These are phyloP conservation scores for Termitomyces sp. DNA, from an alignment of 1,284 basidiomycete genomes.

Conservation along the genomic window DNA sequence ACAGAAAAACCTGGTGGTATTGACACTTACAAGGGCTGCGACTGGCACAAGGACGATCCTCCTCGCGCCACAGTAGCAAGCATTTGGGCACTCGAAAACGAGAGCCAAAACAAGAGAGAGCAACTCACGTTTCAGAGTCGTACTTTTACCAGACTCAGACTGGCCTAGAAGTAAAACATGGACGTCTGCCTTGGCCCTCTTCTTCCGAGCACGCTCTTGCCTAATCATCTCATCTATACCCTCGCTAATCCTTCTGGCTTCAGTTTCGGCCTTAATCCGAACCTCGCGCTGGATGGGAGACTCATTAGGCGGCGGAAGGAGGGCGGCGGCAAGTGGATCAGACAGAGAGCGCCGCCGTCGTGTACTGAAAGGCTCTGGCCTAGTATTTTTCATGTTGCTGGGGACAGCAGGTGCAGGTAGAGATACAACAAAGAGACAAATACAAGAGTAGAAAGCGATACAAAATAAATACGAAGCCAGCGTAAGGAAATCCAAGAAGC, in stretches of 20 bases:
- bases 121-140: conserved; percentile 76
- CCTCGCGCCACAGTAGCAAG: neutral
- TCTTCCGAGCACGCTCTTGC: conserved; percentile 53
- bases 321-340: conserved; percentile 63
- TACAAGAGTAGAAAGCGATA: conserved; percentile 16
- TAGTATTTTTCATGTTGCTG: conserved; percentile 31
- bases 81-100: neutral
- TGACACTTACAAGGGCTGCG: conserved; percentile 13
- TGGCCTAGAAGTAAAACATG: conserved; percentile 76
- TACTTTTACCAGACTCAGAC: conserved; percentile 79
- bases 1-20: conserved; percentile 9
- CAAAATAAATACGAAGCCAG: conserved; percentile 25
- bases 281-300: conserved; percentile 55
- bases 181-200: conserved; percentile 56
- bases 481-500: conserved; percentile 25
- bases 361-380: conserved; percentile 22
- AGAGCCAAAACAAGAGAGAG: neutral
- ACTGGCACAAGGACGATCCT: neutral
- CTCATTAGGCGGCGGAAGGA: conserved; percentile 68
- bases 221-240: conserved; percentile 73
- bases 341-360: conserved; percentile 45
- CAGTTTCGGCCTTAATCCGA: conserved; percentile 57
- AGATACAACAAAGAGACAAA: conserved; percentile 11
- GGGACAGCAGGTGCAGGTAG: conserved; percentile 14
- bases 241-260: conserved; percentile 69